Evolutionary conservation across 176 grass and related monocot genomes (phyloP).

Genomic region (Rhipidocladum racemiflorum): DNA sequence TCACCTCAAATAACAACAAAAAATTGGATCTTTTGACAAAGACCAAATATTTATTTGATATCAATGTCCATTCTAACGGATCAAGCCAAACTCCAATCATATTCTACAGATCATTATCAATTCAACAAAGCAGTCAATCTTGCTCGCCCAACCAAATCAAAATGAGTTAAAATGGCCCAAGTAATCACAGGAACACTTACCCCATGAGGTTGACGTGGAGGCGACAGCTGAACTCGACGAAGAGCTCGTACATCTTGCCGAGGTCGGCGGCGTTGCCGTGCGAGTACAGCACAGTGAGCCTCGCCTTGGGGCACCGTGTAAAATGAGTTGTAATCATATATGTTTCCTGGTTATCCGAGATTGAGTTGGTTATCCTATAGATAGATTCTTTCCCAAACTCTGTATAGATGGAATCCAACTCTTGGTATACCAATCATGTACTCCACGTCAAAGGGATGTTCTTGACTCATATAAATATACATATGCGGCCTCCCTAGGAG

Average conservation of each 20-base stretch:
- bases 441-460: too few species aligned
- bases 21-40: background rate
- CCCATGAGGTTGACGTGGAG: conserved; percentile 95
- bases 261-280: conserved; percentile 96
- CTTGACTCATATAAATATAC: too few species aligned
- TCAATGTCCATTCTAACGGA: background rate
- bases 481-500: too few species aligned
- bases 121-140: background rate
- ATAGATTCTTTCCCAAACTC: too few species aligned
- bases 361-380: too few species aligned
- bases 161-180: background rate
- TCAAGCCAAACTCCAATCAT: background rate
- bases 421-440: too few species aligned
- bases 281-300: conserved; percentile 65
- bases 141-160: conserved; percentile 10
- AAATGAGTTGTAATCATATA: too few species aligned
- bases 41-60: background rate
- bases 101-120: background rate
- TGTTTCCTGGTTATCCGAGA: too few species aligned
- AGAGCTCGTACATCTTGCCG: conserved; percentile 94
- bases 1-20: background rate
- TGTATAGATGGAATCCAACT: too few species aligned
- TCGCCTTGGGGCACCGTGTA: too few species aligned
- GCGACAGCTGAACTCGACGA: conserved; percentile 82
- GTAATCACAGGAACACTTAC: conserved; percentile 38